Evolutionary conservation across 495 filamentous ascomycete genomes (phyloP).

Genomic region (Annulohypoxylon nitens): DNA sequence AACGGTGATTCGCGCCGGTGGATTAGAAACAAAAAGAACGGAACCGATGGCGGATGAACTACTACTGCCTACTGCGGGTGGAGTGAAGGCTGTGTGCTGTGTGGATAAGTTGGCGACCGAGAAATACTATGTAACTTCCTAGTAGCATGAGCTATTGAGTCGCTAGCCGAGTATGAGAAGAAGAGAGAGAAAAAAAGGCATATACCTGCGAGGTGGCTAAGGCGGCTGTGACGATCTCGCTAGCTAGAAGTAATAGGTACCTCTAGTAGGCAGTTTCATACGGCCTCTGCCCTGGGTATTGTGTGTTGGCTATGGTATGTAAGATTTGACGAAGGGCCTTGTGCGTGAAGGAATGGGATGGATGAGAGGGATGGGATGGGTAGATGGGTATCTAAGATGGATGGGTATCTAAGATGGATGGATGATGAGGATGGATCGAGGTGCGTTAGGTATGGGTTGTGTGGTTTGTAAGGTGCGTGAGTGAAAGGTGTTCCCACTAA

Average conservation of each 20-base stretch:
- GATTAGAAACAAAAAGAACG: slow-evolving; percentile 44
- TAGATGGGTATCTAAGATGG: background rate
- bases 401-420: background rate
- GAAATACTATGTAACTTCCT: slow-evolving; percentile 16
- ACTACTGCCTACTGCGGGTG: slow-evolving; percentile 33
- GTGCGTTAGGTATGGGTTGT: slow-evolving; percentile 4
- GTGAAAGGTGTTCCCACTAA: slow-evolving; percentile 13
- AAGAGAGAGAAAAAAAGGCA: background rate
- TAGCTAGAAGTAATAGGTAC: slow-evolving; percentile 4
- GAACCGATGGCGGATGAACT: slow-evolving; percentile 48
- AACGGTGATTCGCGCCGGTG: slow-evolving; percentile 44
- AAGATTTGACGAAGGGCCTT: slow-evolving; percentile 21
- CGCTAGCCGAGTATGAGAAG: slow-evolving; percentile 36
- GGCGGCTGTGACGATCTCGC: slow-evolving; percentile 44
- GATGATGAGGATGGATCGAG: slow-evolving; percentile 11
- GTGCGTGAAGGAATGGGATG: slow-evolving; percentile 16
- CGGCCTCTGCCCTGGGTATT: slow-evolving; percentile 28
- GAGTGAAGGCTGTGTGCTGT: slow-evolving; percentile 34
- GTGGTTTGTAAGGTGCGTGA: background rate
- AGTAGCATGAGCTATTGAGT: slow-evolving; percentile 44
- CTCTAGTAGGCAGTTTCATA: slow-evolving; percentile 27
- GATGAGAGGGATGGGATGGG: slow-evolving; percentile 17
- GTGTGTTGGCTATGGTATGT: slow-evolving; percentile 25
- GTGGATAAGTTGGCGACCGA: slow-evolving; percentile 46
- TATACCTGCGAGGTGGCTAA: slow-evolving; percentile 41